Base-by-base conservation (phyloP, 1,139 yeast species). In the Lodderomyces theae region DNA sequence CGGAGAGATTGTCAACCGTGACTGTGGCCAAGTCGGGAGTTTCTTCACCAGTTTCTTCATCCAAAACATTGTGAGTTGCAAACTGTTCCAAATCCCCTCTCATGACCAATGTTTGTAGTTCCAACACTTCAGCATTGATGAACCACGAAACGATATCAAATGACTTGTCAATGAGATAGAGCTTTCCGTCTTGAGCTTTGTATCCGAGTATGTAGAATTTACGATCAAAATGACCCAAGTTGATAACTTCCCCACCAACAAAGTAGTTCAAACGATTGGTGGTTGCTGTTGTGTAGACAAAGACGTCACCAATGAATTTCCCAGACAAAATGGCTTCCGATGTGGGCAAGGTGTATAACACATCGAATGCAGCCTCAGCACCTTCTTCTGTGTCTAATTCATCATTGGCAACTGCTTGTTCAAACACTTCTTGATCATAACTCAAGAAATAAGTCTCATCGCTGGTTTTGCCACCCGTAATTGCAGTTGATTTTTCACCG, bases 221-320 rank as follows among this genome's bases (percentile, higher is more conserved):
- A 60, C 83, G 88, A 60, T 92, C 96, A 57, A 86, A 90, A 67
- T 92, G 97, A 33, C 95, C 92, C 66, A 92, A 80, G 57, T 89
- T 92, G 61, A 88, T 87, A 15, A 86, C 82, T 58, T 89, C 89
- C 35, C 95, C 95, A 54, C 98, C 98, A 48, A 92, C 97, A 48
- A 88, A 79, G 63, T 92, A 94, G 66, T 90, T 92, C 58, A 94
- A 76, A 62, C 97, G 80, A 64, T 89, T 88, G 26, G 95, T 79
- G 17, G 82, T 56, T 1, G 95, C 83, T 15, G 77, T 72, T 12
- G 97, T 88, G 69, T 85, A 92, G 42, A 92, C 80, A 60, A 90
- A 90, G 34, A 94, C 97, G 67, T 92, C 97, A 51, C 98, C 98
- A 54, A 90, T 88, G 86, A 97, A 92, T 61, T 83, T 83, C 55